Evolutionary conservation across 257 asterid genomes (phyloP).

Genomic region (Solanum gandarillasii): DNA sequence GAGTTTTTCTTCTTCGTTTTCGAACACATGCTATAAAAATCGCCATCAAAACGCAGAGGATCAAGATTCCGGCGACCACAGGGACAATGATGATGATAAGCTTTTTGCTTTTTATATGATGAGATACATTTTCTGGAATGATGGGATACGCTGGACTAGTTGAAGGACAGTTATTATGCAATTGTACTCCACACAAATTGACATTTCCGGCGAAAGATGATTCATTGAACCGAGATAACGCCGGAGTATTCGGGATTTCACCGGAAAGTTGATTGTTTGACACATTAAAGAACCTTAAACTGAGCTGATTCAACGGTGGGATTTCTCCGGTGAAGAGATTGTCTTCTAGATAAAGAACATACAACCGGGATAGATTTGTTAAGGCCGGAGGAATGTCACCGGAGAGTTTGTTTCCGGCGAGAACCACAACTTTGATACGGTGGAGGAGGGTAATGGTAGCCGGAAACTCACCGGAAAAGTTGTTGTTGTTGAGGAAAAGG

Average conservation of each 20-base stretch:
- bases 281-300: slow-evolving; percentile 68
- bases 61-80: slow-evolving; percentile 28
- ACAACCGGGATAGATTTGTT: slow-evolving; percentile 32
- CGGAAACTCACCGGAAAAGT: slow-evolving; percentile 58
- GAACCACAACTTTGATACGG: slow-evolving; percentile 55
- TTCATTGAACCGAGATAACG: slow-evolving; percentile 37
- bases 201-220: slow-evolving; percentile 48
- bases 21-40: slow-evolving; percentile 22
- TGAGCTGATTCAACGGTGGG: slow-evolving; percentile 55
- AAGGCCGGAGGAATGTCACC: slow-evolving; percentile 54
- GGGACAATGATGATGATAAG: slow-evolving; percentile 35
- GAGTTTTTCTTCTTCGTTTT: neutral
- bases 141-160: slow-evolving; percentile 40
- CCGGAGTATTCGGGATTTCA: slow-evolving; percentile 38
- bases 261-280: slow-evolving; percentile 65
- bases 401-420: slow-evolving; percentile 43
- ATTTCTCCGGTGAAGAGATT: slow-evolving; percentile 52
- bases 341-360: slow-evolving; percentile 57
- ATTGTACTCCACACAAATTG: slow-evolving; percentile 45
- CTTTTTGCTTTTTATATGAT: slow-evolving; percentile 15
- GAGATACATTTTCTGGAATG: slow-evolving; percentile 3
- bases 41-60: slow-evolving; percentile 15
- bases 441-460: slow-evolving; percentile 38
- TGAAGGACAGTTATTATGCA: slow-evolving; percentile 40
- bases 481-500: slow-evolving; percentile 56